phyloP scores from a whole-genome alignment of 1,139 yeast species.

The Scheffersomyces segobiensis region DNA sequence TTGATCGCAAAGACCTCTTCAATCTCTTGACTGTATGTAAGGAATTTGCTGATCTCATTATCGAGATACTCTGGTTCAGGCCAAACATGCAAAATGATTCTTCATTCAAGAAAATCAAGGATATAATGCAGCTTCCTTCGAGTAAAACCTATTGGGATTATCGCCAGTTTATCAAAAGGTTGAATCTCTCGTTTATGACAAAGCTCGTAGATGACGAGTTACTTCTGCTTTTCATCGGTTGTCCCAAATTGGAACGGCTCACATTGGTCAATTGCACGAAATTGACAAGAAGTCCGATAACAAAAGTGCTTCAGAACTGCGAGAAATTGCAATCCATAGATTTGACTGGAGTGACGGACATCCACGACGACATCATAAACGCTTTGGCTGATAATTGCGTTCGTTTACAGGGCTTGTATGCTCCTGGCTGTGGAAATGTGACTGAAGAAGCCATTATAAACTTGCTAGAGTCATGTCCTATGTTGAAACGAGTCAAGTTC shows the following conservation, averaged over 20 bases:
- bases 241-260: slow-evolving; percentile 78
- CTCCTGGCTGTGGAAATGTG: slow-evolving; percentile 77
- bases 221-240: slow-evolving; percentile 56
- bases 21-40: slow-evolving; percentile 74
- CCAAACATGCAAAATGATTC: slow-evolving; percentile 69
- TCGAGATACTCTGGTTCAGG: slow-evolving; percentile 86
- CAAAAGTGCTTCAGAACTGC: slow-evolving; percentile 64
- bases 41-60: slow-evolving; percentile 76
- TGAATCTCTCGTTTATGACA: slow-evolving; percentile 78
- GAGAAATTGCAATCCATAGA: slow-evolving; percentile 81
- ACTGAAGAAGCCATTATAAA: slow-evolving; percentile 64
- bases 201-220: slow-evolving; percentile 65
- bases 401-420: slow-evolving; percentile 85
- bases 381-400: slow-evolving; percentile 75
- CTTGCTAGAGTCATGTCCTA: slow-evolving; percentile 64
- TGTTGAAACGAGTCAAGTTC: slow-evolving; percentile 80
- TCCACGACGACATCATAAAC: slow-evolving; percentile 64
- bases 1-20: slow-evolving; percentile 68
- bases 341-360: slow-evolving; percentile 76
- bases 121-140: slow-evolving; percentile 54
- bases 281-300: slow-evolving; percentile 61
- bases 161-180: slow-evolving; percentile 70
- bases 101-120: slow-evolving; percentile 51
- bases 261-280: slow-evolving; percentile 80
- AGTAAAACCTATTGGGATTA: slow-evolving; percentile 66